Percentiles rank a stretch among this genome's conserved stretches.
These are phyloP conservation scores for Boletus insuetus DNA, from an alignment of 768 basidiomycete genomes.

Conservation along the genomic window DNA sequence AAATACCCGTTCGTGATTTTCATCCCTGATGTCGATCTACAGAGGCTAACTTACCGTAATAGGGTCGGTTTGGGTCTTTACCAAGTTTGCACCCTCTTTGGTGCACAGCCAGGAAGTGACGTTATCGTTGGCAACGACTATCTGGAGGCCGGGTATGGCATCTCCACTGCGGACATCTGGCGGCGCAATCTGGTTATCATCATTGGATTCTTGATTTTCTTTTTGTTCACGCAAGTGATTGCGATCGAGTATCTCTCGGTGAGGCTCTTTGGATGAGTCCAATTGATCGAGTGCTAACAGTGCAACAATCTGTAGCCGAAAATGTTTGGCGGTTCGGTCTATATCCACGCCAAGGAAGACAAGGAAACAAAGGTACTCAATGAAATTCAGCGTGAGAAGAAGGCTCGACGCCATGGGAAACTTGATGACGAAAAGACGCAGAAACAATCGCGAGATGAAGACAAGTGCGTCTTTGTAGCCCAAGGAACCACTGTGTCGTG, in stretches of 20 bases:
- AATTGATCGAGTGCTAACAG: not conserved
- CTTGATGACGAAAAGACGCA: slow-evolving; percentile 26
- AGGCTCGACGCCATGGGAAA: slow-evolving; percentile 38
- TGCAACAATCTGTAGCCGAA: slow-evolving; percentile 27
- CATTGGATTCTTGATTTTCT: slow-evolving; percentile 65
- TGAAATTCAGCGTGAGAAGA: slow-evolving; percentile 50
- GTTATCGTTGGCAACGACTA: slow-evolving; percentile 61
- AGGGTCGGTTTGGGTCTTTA: slow-evolving; percentile 57
- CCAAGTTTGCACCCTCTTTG: slow-evolving; percentile 76
- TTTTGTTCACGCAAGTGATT: slow-evolving; percentile 66
- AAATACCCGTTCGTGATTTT: slow-evolving; percentile 58
- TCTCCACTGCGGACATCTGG: slow-evolving; percentile 57
- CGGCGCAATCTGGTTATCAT: slow-evolving; percentile 67
- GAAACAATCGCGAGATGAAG: slow-evolving; percentile 16
- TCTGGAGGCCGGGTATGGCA: slow-evolving; percentile 51
- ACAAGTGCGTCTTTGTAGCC: slow-evolving; percentile 12
- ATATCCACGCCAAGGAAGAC: slow-evolving; percentile 61
- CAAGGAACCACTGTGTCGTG: not conserved
- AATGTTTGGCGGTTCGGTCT: slow-evolving; percentile 39
- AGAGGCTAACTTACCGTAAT: slow-evolving; percentile 14
- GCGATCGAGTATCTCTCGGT: slow-evolving; percentile 66
- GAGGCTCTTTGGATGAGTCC: slow-evolving; percentile 18
- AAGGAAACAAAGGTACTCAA: slow-evolving; percentile 55
- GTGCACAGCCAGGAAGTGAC: slow-evolving; percentile 55
- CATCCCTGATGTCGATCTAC: not conserved